These are phyloP conservation scores for Bruguiera sexangula DNA, from an alignment of 345 rosid genomes.

Conservation along the genomic window DNA sequence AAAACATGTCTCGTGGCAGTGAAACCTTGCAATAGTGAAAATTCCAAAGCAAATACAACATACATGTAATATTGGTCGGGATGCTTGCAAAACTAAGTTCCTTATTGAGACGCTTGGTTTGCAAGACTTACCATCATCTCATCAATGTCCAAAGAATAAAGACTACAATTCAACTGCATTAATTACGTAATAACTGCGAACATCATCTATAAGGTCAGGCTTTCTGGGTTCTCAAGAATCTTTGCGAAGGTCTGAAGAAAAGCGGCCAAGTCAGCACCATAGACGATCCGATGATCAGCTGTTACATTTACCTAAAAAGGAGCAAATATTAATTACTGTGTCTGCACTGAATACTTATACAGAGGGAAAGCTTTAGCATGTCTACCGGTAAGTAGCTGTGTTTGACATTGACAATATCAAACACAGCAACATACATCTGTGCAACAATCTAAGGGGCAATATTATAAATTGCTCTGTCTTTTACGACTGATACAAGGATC, in stretches of 20 bases:
- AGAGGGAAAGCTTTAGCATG: neutral
- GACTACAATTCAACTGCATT: constrained; percentile 7
- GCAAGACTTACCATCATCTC: constrained; percentile 13
- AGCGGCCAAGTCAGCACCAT: constrained; percentile 96
- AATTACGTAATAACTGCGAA: constrained; percentile 4
- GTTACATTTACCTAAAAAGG: constrained; percentile 85
- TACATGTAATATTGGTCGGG: constrained; percentile 4
- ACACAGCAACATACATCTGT: too few relatives aligned
- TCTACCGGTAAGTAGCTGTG: neutral
- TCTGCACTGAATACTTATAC: neutral
- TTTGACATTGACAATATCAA: neutral
- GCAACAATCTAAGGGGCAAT: too few relatives aligned
- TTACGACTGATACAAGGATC: too few relatives aligned
- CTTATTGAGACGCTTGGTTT: constrained; percentile 14
- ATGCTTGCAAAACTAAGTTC: constrained; percentile 16
- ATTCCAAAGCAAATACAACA: constrained; percentile 23
- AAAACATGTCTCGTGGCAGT: constrained; percentile 1
- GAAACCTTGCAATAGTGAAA: constrained; percentile 12
- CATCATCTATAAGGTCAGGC: constrained; percentile 64
- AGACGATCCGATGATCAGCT: constrained; percentile 91
- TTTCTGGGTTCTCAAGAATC: constrained; percentile 81
- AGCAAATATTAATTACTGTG: neutral
- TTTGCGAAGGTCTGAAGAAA: constrained; percentile 91
- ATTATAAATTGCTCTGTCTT: too few relatives aligned
- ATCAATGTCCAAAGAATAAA: constrained; percentile 5